A percentile compares a stretch with the other conserved stretches of the same genome.
Evolutionary conservation across 805 yeast genomes (phyloP).

Genomic region (Spencermartinsiella europaea): DNA sequence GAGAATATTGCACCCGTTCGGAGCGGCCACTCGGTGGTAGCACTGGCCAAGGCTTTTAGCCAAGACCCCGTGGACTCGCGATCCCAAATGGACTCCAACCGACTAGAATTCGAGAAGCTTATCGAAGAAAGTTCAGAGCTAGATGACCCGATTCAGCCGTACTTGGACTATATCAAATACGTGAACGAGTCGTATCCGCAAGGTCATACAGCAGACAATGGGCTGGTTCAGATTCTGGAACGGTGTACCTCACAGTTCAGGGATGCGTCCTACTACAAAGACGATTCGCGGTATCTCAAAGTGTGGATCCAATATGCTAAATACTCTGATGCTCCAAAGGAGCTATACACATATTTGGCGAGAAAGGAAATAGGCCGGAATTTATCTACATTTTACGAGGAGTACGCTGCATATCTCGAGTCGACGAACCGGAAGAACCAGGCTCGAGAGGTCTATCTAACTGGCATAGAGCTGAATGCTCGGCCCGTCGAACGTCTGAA

Average conservation of each 20-base stretch:
- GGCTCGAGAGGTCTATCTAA: conserved; percentile 54
- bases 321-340: conserved; percentile 63
- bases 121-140: conserved; percentile 45
- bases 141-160: conserved; percentile 81
- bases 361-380: conserved; percentile 64
- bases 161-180: conserved; percentile 74
- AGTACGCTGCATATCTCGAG: conserved; percentile 64
- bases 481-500: conserved; percentile 53
- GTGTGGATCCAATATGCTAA: conserved; percentile 78
- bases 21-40: conserved; percentile 64
- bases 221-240: conserved; percentile 60
- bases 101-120: conserved; percentile 46
- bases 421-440: conserved; percentile 40
- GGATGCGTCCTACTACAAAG: conserved; percentile 61
- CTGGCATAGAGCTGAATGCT: conserved; percentile 58
- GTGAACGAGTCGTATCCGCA: conserved; percentile 51
- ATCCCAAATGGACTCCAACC: conserved; percentile 29
- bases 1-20: conserved; percentile 48
- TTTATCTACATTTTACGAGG: conserved; percentile 71
- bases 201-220: conserved; percentile 58
- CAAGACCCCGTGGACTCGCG: conserved; percentile 8
- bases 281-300: conserved; percentile 74
- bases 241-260: conserved; percentile 65
- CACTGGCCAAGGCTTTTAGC: conserved; percentile 45
- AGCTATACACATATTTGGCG: conserved; percentile 64